Base-by-base conservation (phyloP, 2,329 filamentous ascomycete genomes). In the Hypoxylon sp. region DNA sequence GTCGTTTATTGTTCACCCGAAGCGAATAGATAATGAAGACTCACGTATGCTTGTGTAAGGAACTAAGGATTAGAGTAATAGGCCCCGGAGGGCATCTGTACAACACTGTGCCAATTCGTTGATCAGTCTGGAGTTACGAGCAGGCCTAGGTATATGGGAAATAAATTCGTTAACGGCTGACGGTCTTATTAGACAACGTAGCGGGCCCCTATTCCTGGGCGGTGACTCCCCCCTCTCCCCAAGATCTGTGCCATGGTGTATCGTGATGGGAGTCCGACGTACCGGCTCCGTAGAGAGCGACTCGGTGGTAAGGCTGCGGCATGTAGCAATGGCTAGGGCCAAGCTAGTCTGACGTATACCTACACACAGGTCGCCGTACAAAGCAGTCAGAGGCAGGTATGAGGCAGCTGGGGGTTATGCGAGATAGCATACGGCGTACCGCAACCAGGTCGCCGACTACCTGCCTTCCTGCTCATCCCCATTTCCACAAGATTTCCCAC, bases 121-220 rank as follows among this genome's bases (percentile, higher is more conserved):
- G 15, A 57, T 53, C 40, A 42, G 57, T 63, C 43, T 54, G 62
- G 62, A 63, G 62, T 65, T 65, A 41, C 48, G 37, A 63, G 51
- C 52, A 52, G 51, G 48, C 46, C 31, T 56, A 56, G 52, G 52
- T 59, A 50, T 55, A 48, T 47, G 43, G 42, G 45, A 45, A 52
- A 54, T 51, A 55, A 54, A 37, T 47, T 49, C 29, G 38, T 48
- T 46, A 53, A 49, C 53, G 60, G 56, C 56, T 40, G 54, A 27
- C 27, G 54, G 2, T 53, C 55, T 17, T 31, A 24, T 29, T 24
- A 46, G 13, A 49, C 20, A 6, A n/a, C 23, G 10, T 21, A 21
- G 11, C 29, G 11, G 24, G 29, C 5, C 29, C 29, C 21, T 38
- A 4, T 13, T 24, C 15, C 5, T 21, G 35, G 17, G 9, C 8